Base-by-base conservation (phyloP, 2,329 filamentous ascomycete species). In the Penicillium sp. region DNA sequence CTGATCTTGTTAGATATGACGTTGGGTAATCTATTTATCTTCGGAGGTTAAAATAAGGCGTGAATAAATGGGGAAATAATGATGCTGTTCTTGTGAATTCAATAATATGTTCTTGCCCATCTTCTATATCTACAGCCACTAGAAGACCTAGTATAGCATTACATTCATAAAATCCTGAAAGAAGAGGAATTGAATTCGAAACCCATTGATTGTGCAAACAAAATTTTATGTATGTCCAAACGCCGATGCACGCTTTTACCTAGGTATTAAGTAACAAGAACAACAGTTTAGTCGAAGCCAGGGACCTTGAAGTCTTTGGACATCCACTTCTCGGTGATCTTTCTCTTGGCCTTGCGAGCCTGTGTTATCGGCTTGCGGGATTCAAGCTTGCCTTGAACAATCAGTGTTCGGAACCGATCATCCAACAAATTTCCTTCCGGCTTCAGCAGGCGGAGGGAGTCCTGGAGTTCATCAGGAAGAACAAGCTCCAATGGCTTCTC, bases 381-480 rank as follows among this genome's bases (percentile, higher is more conserved):
- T 81, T 99, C 95, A 60, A 99, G 78, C 78, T 95, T 96, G 58
- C 95, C 95, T 62, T 92, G 86, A 33, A 98, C 84, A 61, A 98
- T 80, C 77, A 98, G 81, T 73, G 86, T 98, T 61, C 95, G 83
- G 80, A 96, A 98, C 50, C 95, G 85, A 70, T 99, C 95, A 65
- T 92, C 92, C 66, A 99, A 81, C 39, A 97, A 79, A 72, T 97
- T 98, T n/a, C 95, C 95, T 75, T 99, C 95, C 0, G 95, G 95
- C 76, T 93, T 96, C 63, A 96, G 77, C 70, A 92, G 76, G 70
- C 95, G 77, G 69, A 97, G 77, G 50, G 92, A 88, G 70, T 96
- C 85, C 75, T 96, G 83, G 69, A 95, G 76, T 79, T 99, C 86
- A 77, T 98, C 87, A 42, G 92, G 84, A 60, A 97, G 75, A 60